Evolutionary conservation across 441 rosid species (phyloP).

Genomic region (Raphanus hybrid): DNA sequence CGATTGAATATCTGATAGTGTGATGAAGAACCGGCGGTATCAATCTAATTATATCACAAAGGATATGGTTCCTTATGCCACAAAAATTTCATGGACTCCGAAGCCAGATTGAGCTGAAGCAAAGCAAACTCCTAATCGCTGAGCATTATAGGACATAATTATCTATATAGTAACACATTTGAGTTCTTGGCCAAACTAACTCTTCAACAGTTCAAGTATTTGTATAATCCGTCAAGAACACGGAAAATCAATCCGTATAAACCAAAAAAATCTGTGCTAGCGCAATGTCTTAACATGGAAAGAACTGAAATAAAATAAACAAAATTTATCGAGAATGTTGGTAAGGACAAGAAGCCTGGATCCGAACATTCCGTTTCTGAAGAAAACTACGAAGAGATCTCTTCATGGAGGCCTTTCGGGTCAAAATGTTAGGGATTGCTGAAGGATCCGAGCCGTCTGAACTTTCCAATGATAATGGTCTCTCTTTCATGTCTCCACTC

Average conservation of each 20-base stretch:
- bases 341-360: conserved; percentile 48
- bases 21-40: too few species aligned
- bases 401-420: conserved; percentile 57
- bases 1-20: neutral
- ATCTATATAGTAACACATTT: too few species aligned
- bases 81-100: too few species aligned
- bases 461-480: conserved; percentile 10
- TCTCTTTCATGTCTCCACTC: conserved; percentile 48
- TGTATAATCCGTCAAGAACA: neutral
- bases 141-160: too few species aligned
- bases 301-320: neutral
- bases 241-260: neutral
- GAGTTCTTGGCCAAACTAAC: neutral
- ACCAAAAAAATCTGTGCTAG: neutral
- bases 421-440: neutral
- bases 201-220: conserved; percentile 2
- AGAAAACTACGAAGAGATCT: conserved; percentile 72
- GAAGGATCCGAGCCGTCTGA: conserved; percentile 12
- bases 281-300: neutral
- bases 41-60: too few species aligned
- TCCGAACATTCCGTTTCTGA: conserved; percentile 57
- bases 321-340: conserved; percentile 1
- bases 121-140: too few species aligned
- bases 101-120: too few species aligned
- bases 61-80: too few species aligned